Base-by-base conservation (phyloP, 352 stramenopile genomes). In the Phytopythium cucurbitacearum region DNA sequence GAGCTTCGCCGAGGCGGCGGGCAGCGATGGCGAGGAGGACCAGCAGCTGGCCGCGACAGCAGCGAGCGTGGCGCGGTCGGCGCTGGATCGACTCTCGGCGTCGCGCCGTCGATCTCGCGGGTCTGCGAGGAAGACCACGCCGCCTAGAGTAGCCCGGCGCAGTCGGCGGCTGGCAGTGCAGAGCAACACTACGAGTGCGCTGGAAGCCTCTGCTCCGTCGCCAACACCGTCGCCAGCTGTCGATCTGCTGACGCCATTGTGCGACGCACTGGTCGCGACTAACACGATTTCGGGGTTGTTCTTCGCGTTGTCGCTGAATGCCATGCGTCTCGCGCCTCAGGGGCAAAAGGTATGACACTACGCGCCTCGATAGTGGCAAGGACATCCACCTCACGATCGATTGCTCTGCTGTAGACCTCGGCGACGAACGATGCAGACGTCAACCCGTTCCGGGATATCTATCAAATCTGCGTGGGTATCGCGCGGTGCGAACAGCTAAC, bases 211-310 rank as follows among this genome's bases (percentile, higher is more conserved):
- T 5, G 40, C 15, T 41, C 15, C 39, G 38, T 16, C 34, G 6
- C n/a, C 51, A 38, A 7, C 36, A 7, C 15, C 46, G 3, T 40
- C 39, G 21, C 5, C 35, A 9, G 10, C 43, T 12, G 44, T 57
- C 0, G 68, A 78, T 54, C 37, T 51, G 9, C 47, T 81, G 35
- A 71, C 66, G 4, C 32, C 46, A 10, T 53, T 63, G 35, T 80
- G 67, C 33, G 67, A 82, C 9, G 28, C 47, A 40, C 51, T 82
- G 42, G 38, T 82, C 34, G 38, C 48, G 13, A 80, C 67, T 7
- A 54, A 66, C 41, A 82, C 67, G 10, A 71, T 80, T 5, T 77
- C 69, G 0, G 72, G 72, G 3, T 64, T 68, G 39, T 67, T 81
- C 11, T 78, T 81, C 40, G 59, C 69, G 32, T 40, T 76, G 8